A percentile compares a stretch with the other conserved stretches of the same genome.
phyloP scores from a whole-genome alignment of 345 rosid species.

The Lepidium aucheri region DNA sequence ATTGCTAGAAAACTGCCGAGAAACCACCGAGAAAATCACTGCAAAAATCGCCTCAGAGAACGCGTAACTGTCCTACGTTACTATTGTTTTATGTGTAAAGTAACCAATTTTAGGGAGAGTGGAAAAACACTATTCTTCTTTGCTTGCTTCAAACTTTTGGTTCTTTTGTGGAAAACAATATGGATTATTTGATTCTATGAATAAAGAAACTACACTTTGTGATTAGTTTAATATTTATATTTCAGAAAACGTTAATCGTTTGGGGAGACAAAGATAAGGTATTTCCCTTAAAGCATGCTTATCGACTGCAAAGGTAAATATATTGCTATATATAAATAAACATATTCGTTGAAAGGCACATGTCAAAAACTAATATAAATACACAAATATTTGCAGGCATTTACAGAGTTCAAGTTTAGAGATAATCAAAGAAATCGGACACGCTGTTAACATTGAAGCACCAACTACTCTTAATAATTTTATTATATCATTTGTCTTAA shows the following conservation, averaged over 20 bases:
- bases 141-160: not conserved
- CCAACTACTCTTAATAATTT: slow-evolving; percentile 41
- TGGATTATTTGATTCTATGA: slow-evolving; percentile 2
- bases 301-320: slow-evolving; percentile 49
- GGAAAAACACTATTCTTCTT: slow-evolving; percentile 9
- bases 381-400: slow-evolving; percentile 31
- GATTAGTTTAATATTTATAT: not conserved
- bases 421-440: slow-evolving; percentile 58
- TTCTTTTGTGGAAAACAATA: not conserved
- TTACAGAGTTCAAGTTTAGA: slow-evolving; percentile 52
- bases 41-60: no score
- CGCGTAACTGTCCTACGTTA: no score
- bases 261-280: slow-evolving; percentile 80
- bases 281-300: slow-evolving; percentile 55
- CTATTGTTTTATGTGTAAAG: not conserved
- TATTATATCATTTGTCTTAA: slow-evolving; percentile 29
- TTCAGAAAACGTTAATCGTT: slow-evolving; percentile 60
- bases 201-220: not conserved
- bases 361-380: not conserved
- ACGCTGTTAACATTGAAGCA: slow-evolving; percentile 64
- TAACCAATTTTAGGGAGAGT: not conserved
- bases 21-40: no score
- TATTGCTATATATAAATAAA: no score
- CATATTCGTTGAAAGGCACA: not conserved
- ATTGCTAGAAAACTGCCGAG: no score